Percentiles rank a stretch among this genome's conserved stretches.
Evolutionary conservation across 768 basidiomycete species (phyloP).

Genomic region (Mycena floridula): DNA sequence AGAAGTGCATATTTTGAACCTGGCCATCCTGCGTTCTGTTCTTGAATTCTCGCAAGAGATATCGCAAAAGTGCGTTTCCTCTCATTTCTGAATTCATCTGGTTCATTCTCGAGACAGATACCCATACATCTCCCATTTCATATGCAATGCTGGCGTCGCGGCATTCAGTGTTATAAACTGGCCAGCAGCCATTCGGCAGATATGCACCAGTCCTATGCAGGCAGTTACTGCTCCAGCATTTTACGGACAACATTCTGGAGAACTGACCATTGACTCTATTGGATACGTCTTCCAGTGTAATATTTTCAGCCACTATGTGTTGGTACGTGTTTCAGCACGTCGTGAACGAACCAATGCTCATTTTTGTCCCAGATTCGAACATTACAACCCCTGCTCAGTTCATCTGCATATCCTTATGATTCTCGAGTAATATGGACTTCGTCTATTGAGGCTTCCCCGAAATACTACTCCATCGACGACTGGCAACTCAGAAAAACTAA

Average conservation of each 20-base stretch:
- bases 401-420: slow-evolving; percentile 33
- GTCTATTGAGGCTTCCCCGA: slow-evolving; percentile 55
- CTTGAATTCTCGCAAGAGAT: slow-evolving; percentile 57
- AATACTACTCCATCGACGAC: slow-evolving; percentile 55
- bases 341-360: neutral
- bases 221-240: slow-evolving; percentile 50
- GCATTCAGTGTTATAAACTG: slow-evolving; percentile 52
- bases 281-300: slow-evolving; percentile 87
- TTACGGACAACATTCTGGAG: slow-evolving; percentile 52
- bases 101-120: slow-evolving; percentile 39
- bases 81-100: neutral
- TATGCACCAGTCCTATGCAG: slow-evolving; percentile 36
- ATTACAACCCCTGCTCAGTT: slow-evolving; percentile 46
- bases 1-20: slow-evolving; percentile 57
- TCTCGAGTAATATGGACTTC: slow-evolving; percentile 77
- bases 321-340: slow-evolving; percentile 41
- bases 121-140: slow-evolving; percentile 73
- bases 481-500: slow-evolving; percentile 61
- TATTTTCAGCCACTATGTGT: slow-evolving; percentile 71
- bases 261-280: slow-evolving; percentile 59
- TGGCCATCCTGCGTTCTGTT: slow-evolving; percentile 53
- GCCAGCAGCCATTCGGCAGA: slow-evolving; percentile 36
- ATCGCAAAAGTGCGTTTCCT: slow-evolving; percentile 39
- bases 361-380: slow-evolving; percentile 47
- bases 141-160: slow-evolving; percentile 75